These are phyloP conservation scores for Coprinellus aureogranulatus DNA, from an alignment of 768 basidiomycete species.

Conservation along the genomic window DNA sequence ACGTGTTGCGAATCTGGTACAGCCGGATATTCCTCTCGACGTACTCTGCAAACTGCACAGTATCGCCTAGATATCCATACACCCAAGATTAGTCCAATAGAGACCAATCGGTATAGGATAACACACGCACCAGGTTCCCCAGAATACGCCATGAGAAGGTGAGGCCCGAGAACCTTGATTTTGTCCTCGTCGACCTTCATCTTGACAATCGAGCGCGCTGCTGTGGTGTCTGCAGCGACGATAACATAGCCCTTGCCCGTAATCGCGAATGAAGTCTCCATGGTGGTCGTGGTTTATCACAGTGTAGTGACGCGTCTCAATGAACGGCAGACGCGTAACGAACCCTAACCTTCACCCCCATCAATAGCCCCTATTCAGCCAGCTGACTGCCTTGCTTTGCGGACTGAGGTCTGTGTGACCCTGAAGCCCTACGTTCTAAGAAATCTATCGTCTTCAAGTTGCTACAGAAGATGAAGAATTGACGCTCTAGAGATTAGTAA, in stretches of 20 bases:
- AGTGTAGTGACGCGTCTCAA: constrained; percentile 9
- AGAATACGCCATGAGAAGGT: constrained; percentile 91
- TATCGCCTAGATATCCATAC: constrained; percentile 65
- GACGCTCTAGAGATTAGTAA: too few relatives aligned
- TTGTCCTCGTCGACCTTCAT: constrained; percentile 98
- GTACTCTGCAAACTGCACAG: constrained; percentile 93
- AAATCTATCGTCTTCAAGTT: too few relatives aligned
- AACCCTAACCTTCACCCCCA: constrained; percentile 14
- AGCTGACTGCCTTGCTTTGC: too few relatives aligned
- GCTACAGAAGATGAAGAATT: too few relatives aligned
- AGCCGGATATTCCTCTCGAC: constrained; percentile 94
- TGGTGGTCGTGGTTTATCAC: constrained; percentile 26
- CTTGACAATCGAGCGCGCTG: constrained; percentile 90
- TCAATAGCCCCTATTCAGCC: too few relatives aligned
- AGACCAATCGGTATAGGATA: background rate
- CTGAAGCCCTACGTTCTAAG: too few relatives aligned
- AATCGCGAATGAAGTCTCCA: constrained; percentile 91
- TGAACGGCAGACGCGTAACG: background rate
- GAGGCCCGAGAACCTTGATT: constrained; percentile 86
- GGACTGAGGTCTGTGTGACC: too few relatives aligned
- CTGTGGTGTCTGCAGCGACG: constrained; percentile 86
- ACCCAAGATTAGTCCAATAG: background rate
- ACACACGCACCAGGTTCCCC: constrained; percentile 78
- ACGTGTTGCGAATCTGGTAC: constrained; percentile 92
- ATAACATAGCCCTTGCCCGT: constrained; percentile 93